Evolutionary conservation across 768 basidiomycete genomes (phyloP), one percentile per base, ranked within the genome.

Genomic region (Phaeotremella fagi): DNA sequence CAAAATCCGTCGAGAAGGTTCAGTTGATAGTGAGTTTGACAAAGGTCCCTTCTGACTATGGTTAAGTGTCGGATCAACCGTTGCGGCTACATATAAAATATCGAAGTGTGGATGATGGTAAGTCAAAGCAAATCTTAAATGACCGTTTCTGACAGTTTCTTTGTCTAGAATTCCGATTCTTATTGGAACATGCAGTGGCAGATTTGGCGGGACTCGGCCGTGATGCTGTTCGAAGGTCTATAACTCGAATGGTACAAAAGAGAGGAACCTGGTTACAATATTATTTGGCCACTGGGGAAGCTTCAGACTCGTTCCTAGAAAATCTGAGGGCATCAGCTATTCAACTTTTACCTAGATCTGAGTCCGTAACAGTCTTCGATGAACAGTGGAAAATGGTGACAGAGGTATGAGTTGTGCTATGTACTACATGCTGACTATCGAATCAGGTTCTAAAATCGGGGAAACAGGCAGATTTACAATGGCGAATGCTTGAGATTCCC

Each of bases 81-180:
- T 54, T 71, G 0, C 37, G 66, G 23, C 76, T 94, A 27, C 75
- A 79, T 22, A 84, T 95, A 53, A 79, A 77, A 45, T 95, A 90
- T 73, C 82, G 87, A 31, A 83, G 84, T 77, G 75, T 94, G 23
- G 83, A 84, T 18, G 88, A 92, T 79, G 90, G 90, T 89, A 54
- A 41, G 70, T 41, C 7, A 1, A 20, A 3, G n/a, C 27, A 4
- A 12, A 7, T 20, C 7, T 7, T 18, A 6, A 22, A 22, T 14
- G n/a, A 4, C 38, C 7, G 28, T 15, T n/a, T 24, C 28, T 7
- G 26, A 26, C 35, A n/a, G 35, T 35, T 31, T 43, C 3, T 31
- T 36, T 35, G 49, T 36, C n/a, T 35, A 58, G 54, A 60, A 37
- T 14, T 49, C 23, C 24, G 27, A 6, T 33, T 18, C 16, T 11